Conservation (phyloP, 306 rosid species). For the Quercus robur region DNA sequence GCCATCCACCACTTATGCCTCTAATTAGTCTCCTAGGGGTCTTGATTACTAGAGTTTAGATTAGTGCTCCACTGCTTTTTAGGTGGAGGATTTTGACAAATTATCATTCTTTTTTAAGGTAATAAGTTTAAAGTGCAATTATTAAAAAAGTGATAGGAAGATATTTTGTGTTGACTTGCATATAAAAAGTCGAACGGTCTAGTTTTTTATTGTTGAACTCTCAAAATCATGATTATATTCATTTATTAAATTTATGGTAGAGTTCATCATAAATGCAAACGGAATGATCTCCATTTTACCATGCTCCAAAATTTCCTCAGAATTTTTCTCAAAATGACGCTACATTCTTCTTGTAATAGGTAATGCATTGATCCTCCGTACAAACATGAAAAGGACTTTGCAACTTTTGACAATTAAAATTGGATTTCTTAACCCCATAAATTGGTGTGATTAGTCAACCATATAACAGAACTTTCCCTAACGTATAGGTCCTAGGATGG, state of each 20-base stretch:
- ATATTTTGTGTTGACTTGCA: no score
- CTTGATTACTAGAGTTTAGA: not conserved
- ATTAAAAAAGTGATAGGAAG: not conserved
- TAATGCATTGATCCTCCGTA: no score
- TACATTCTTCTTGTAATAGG: no score
- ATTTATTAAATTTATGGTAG: no score
- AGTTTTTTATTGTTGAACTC: not conserved
- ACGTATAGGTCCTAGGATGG: not conserved
- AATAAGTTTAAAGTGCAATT: not conserved
- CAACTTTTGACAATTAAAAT: no score
- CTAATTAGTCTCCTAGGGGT: not conserved
- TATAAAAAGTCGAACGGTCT: no score
- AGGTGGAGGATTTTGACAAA: not conserved
- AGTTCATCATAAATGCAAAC: no score
- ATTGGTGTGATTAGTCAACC: not conserved
- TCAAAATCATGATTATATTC: no score
- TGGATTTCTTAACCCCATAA: no score
- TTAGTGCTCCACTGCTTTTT: slow-evolving; percentile 16
- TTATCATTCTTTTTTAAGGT: not conserved
- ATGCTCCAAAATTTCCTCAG: accelerated
- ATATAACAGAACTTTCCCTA: not conserved
- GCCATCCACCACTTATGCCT: not conserved
- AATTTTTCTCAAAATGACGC: no score
- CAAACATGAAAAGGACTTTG: no score
- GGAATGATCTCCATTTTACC: no score